phyloP scores from a whole-genome alignment of 306 rosid genomes.

The Acacia melanoxylon region DNA sequence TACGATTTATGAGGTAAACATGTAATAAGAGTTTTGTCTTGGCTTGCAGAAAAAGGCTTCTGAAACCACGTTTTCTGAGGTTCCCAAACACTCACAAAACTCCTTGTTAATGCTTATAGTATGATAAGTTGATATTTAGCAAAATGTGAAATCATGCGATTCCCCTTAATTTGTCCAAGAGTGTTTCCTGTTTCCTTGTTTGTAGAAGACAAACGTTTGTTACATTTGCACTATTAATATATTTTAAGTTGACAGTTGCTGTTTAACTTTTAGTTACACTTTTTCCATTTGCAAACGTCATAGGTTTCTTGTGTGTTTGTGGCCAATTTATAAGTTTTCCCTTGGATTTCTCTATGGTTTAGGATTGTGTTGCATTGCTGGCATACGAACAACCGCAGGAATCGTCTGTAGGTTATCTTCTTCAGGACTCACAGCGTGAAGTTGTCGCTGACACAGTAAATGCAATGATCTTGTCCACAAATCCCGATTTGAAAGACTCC shows the following conservation, averaged over 20 bases:
- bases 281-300: neutral
- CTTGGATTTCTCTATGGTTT: conserved; percentile 25
- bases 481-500: conserved; percentile 69
- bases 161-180: neutral
- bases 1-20: too few relatives aligned
- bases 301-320: too few relatives aligned
- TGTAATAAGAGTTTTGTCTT: too few relatives aligned
- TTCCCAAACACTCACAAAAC: too few relatives aligned
- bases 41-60: too few relatives aligned
- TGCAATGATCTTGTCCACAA: conserved; percentile 82
- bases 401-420: conserved; percentile 84
- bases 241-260: neutral
- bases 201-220: neutral
- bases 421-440: conserved; percentile 84
- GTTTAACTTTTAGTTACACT: neutral
- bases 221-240: neutral
- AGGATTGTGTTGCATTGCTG: conserved; percentile 95
- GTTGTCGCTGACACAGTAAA: conserved; percentile 91
- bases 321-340: conserved; percentile 13
- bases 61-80: too few relatives aligned
- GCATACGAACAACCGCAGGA: conserved; percentile 84
- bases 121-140: neutral
- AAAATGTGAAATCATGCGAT: neutral
- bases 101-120: neutral
- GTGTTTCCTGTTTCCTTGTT: neutral